Base-by-base conservation (phyloP, 176 grass and related monocot genomes). In the Avena sativa region DNA sequence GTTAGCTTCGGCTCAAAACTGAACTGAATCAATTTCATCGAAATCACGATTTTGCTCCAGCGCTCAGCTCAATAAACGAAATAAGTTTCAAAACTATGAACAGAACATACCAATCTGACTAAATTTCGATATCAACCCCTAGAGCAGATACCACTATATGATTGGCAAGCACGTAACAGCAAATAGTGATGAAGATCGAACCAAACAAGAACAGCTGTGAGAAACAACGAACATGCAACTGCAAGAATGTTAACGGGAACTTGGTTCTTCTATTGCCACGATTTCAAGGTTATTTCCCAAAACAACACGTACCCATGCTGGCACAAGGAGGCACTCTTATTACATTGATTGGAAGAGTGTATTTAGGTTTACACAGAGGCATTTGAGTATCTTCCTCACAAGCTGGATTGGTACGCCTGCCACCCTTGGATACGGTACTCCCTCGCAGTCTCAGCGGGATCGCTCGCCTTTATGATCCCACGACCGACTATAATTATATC, bases 401-500 rank as follows among this genome's bases (percentile, higher is more conserved):
- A 91, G 67, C 88, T 93, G 36, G 77, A 82, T 36, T 79, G 88
- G 85, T 98, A 96, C 0, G 94, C 94, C 36, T 94, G 92, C 97
- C 97, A 96, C 66, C 97, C 94, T 85, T 94, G 90, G 48, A 91
- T 20, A 48, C 94, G 86, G 61, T 93, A 98, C 85, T 96, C 90
- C 66, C 89, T 80, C 3, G 97, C 97, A 0, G 79, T 71, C 90
- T 85, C 77, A 10, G 76, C 14, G 1, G 94, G 90, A 81, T 98
- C 70, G 20, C 71, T 88, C 3, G 94, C 92, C 85, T 96, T 98
- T 68, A 91, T 93, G 78, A 98, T 96, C 36, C 94, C 97, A 7
- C 92, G 94, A 0, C 94, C 97, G 9, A 98, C 92, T 74, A 98
- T 96, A 14, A 98, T 90, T 79, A 98, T 90, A 80, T 98, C 97